These are phyloP conservation scores for Puccinia hordei DNA, from an alignment of 1,284 basidiomycete genomes.

Conservation along the genomic window DNA sequence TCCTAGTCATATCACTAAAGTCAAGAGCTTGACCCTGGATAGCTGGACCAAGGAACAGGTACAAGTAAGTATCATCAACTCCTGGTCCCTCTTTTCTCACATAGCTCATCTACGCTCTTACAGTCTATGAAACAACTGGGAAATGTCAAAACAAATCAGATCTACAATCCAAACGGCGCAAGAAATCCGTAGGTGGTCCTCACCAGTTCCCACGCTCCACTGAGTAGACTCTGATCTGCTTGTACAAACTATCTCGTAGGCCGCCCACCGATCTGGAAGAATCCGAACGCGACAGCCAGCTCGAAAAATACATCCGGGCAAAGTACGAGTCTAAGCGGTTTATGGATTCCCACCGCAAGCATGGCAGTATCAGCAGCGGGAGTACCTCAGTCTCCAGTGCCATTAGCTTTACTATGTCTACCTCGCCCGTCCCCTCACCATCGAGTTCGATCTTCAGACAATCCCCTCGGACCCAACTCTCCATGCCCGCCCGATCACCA, in stretches of 20 bases:
- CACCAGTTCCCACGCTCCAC: background rate
- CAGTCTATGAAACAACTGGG: conserved; percentile 58
- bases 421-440: too few relatives aligned
- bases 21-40: background rate
- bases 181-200: conserved; percentile 54
- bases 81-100: background rate
- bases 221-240: background rate
- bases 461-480: too few relatives aligned
- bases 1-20: background rate
- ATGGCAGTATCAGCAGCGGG: background rate
- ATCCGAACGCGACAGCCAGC: too few relatives aligned
- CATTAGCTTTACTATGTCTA: too few relatives aligned
- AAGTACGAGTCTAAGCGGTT: conserved; percentile 58
- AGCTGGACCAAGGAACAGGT: background rate
- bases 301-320: conserved; percentile 59
- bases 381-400: background rate
- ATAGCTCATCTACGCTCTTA: background rate
- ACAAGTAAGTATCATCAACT: background rate
- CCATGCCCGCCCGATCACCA: too few relatives aligned
- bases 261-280: conserved; percentile 59
- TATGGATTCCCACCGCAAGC: background rate
- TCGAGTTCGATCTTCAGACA: too few relatives aligned
- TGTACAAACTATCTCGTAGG: conserved; percentile 49
- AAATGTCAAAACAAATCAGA: conserved; percentile 57
- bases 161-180: conserved; percentile 58